phyloP scores from a whole-genome alignment of 768 basidiomycete genomes.

The Russula foetens region DNA sequence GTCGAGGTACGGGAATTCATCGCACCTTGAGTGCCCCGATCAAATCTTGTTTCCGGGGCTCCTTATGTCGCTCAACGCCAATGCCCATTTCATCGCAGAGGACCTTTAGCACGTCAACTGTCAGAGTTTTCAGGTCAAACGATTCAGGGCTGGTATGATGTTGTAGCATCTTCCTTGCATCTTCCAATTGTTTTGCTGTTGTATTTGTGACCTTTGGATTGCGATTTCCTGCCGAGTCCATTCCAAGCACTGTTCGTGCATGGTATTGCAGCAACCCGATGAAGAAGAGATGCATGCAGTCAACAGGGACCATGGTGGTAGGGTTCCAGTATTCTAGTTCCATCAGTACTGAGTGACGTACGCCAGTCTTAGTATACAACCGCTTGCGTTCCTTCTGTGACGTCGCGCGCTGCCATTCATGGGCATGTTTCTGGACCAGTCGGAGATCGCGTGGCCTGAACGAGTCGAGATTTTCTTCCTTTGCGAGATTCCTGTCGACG shows the following conservation, averaged over 20 bases:
- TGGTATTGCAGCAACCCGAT: conserved; percentile 19
- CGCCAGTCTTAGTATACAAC: conserved; percentile 19
- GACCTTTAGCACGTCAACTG: not conserved
- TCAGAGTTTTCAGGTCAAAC: not conserved
- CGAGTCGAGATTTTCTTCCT: not conserved
- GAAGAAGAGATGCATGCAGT: conserved; percentile 25
- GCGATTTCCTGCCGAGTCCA: not conserved
- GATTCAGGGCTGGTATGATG: conserved; percentile 28
- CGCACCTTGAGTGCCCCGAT: not conserved
- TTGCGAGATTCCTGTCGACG: not conserved
- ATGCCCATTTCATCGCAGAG: not conserved
- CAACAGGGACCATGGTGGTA: conserved; percentile 17
- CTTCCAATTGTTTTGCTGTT: not conserved
- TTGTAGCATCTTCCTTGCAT: conserved; percentile 13
- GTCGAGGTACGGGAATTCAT: not conserved
- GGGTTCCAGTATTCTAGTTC: conserved; percentile 26
- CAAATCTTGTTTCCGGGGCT: not conserved
- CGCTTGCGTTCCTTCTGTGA: conserved; percentile 3
- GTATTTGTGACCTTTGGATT: not conserved
- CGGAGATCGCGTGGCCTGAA: not conserved
- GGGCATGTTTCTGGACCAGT: conserved; percentile 10
- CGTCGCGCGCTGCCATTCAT: conserved; percentile 19
- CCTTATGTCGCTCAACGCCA: not conserved
- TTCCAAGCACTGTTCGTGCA: conserved; percentile 13
- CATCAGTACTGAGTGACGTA: conserved; percentile 24